Evolutionary conservation across 2,329 filamentous ascomycete genomes (phyloP), one percentile per base, ranked within the genome.

Genomic region (Periglandula ipomoeae): DNA sequence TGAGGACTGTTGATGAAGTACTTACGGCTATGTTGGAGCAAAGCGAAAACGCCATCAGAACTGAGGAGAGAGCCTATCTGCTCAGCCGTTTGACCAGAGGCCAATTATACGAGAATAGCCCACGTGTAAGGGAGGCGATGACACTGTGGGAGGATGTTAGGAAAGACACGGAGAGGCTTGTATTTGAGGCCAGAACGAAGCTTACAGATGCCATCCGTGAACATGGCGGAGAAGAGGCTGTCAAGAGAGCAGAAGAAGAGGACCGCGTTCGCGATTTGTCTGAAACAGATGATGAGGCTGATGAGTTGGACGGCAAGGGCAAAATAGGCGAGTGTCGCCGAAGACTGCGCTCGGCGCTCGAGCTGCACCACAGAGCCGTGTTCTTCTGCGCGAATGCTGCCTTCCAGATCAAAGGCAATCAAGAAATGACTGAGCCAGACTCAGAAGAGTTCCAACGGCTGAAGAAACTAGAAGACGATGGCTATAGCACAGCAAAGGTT

Each of bases 1-100:
- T 96, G 54, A 78, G 87, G 11, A 94, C 90, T 0, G 84, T 95
- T 2, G 79, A 83, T 17, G 87, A 97, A 64, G 91, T 97, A 1
- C 71, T 98, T 10, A 84, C 89, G 54, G 82, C 84, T 4, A 96
- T 98, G 91, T 84, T 96, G 50, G 89, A 95, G 48, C 83, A 91
- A 59, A 89, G 85, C 39, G 86, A 91, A 50, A 71, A 71, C 5
- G 62, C 68, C 1, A 77, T 91, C 49, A 78, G 83, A 46, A 67
- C 75, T 0, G 83, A 91, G 50, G 84, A 93, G 59, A 79, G 89
- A 46, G 69, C 73, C 2, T 73, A 84, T 43, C 71, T 95, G 6
- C 62, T 78, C 2, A 73, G 73, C 30, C 81, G 79, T 52, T 69
- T 95, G 40, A 77, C 75, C 15, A 75, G 81, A 48, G 91, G 88